These are phyloP conservation scores for Pelargonium fulgidum DNA, from an alignment of 441 rosid species.

Conservation along the genomic window DNA sequence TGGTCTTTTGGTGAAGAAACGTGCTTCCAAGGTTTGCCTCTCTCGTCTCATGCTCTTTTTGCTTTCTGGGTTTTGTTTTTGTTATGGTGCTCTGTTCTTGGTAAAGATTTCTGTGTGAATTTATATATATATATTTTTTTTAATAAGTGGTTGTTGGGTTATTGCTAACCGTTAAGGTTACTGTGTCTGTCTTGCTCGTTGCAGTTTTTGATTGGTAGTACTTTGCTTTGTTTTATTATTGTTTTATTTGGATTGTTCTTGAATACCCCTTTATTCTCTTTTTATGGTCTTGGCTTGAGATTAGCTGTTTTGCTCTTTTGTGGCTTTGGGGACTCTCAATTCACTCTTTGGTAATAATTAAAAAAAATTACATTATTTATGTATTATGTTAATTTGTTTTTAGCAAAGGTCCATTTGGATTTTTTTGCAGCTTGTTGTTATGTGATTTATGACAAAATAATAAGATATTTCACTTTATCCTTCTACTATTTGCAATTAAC, in stretches of 20 bases:
- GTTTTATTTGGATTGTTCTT: neutral
- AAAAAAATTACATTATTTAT: no score
- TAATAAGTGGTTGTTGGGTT: conserved; percentile 5
- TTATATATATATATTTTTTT: neutral
- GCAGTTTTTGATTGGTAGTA: conserved; percentile 7
- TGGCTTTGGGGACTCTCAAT: no score
- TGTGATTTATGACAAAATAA: neutral
- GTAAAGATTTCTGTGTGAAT: neutral
- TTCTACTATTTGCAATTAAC: neutral
- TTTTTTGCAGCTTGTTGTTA: neutral
- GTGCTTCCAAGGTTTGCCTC: neutral
- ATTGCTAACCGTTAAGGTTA: neutral
- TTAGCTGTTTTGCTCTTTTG: neutral
- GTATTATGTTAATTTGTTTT: neutral
- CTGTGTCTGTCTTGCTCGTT: neutral
- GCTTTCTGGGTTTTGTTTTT: conserved; percentile 2
- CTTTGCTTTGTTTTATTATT: neutral
- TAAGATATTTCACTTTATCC: neutral
- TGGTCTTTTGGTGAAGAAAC: no score
- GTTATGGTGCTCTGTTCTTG: neutral
- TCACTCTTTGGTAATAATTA: no score
- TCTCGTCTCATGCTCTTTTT: neutral
- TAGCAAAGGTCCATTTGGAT: neutral
- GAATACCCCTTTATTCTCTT: conserved; percentile 3
- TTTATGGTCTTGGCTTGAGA: neutral